Conservation (phyloP, 495 filamentous ascomycete genomes). For the Podospora tetraspora region DNA sequence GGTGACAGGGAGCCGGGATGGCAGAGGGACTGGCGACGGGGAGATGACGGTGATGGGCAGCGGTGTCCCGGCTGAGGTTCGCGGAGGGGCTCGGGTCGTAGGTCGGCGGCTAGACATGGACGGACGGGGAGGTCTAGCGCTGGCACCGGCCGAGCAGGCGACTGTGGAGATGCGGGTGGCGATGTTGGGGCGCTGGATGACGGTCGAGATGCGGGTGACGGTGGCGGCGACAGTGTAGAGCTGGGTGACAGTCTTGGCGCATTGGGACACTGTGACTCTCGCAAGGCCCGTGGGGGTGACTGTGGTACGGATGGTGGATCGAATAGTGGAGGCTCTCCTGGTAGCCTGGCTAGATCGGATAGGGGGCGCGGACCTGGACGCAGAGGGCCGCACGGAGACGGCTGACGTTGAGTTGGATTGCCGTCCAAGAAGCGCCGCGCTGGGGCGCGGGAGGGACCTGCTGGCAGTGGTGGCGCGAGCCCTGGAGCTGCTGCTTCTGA, state of each 20-base stretch:
- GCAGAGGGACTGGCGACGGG: not conserved
- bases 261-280: constrained; percentile 10
- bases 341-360: constrained; percentile 5
- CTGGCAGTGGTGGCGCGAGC: not conserved
- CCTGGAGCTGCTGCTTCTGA: not conserved
- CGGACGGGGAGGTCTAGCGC: not conserved
- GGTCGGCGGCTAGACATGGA: not conserved
- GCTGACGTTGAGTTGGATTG: not conserved
- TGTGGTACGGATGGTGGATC: constrained; percentile 2
- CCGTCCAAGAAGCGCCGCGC: not conserved
- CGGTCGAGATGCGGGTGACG: constrained; percentile 4
- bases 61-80: not conserved
- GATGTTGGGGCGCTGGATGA: constrained; percentile 6
- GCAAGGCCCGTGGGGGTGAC: constrained; percentile 10
- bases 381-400: not conserved
- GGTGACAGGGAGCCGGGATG: not conserved
- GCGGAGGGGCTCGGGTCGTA: not conserved
- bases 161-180: constrained; percentile 10
- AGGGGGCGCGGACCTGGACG: not conserved
- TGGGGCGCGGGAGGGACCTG: not conserved
- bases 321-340: not conserved
- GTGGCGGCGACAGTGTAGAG: constrained; percentile 13
- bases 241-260: constrained; percentile 10
- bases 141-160: not conserved
- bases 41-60: not conserved